A percentile compares a stretch with the other conserved stretches of the same genome.
Evolutionary conservation across 1,139 yeast species (phyloP).

Genomic region (Pichia sp.): DNA sequence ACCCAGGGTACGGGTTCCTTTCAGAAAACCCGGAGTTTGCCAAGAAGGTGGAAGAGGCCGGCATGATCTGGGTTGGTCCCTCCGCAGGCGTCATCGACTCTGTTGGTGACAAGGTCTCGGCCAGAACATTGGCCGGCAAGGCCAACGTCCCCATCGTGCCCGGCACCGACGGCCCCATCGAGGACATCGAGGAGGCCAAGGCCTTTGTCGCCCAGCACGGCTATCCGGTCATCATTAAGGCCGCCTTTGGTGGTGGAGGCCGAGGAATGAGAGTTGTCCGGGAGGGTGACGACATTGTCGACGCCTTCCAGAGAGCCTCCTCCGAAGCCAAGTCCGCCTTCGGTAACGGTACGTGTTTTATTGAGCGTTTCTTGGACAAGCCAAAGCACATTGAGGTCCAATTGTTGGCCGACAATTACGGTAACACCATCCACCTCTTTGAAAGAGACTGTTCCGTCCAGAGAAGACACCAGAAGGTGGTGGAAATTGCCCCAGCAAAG

Average conservation of each 20-base stretch:
- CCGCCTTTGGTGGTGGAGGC: slow-evolving; percentile 99
- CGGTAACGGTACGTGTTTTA: slow-evolving; percentile 97
- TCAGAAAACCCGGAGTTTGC: slow-evolving; percentile 96
- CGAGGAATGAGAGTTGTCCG: slow-evolving; percentile 99
- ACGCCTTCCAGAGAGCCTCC: slow-evolving; percentile 90
- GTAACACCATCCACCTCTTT: slow-evolving; percentile 90
- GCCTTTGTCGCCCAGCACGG: slow-evolving; percentile 81
- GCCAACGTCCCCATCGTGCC: slow-evolving; percentile 93
- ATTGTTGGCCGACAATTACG: slow-evolving; percentile 87
- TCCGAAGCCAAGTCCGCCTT: slow-evolving; percentile 93
- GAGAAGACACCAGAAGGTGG: slow-evolving; percentile 98
- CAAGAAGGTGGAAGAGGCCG: slow-evolving; percentile 80
- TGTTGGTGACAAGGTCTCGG: slow-evolving; percentile 98
- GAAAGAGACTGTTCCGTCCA: slow-evolving; percentile 99
- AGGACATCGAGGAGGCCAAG: slow-evolving; percentile 68
- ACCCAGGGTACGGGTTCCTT: slow-evolving; percentile 97
- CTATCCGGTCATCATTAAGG: slow-evolving; percentile 94
- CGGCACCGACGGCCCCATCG: slow-evolving; percentile 97
- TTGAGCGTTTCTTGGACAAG: slow-evolving; percentile 88
- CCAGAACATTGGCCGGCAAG: slow-evolving; percentile 77
- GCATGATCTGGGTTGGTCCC: slow-evolving; percentile 97
- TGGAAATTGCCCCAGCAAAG: slow-evolving; percentile 98
- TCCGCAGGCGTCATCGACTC: slow-evolving; percentile 81
- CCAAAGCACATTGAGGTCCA: slow-evolving; percentile 99
- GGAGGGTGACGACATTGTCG: slow-evolving; percentile 89